phyloP scores from a whole-genome alignment of 768 basidiomycete genomes.

The Suillus placidus region DNA sequence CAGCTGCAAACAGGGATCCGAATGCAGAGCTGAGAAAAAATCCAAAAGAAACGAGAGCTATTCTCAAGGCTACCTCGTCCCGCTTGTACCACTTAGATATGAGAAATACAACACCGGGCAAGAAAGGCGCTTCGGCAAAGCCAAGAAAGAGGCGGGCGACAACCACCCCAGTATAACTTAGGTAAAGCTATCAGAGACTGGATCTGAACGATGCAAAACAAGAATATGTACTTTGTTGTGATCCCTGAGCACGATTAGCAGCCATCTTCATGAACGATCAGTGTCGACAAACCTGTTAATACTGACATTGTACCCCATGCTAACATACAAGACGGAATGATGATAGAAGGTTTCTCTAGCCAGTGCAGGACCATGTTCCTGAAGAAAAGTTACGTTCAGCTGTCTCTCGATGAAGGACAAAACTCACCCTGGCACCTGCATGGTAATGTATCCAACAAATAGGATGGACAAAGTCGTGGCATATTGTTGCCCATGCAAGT shows the following conservation, averaged over 20 bases:
- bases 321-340: slow-evolving; percentile 28
- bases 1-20: slow-evolving; percentile 47
- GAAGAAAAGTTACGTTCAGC: too few relatives aligned
- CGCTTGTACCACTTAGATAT: slow-evolving; percentile 32
- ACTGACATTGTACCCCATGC: slow-evolving; percentile 42
- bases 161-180: slow-evolving; percentile 8
- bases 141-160: slow-evolving; percentile 13
- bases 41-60: slow-evolving; percentile 39
- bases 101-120: slow-evolving; percentile 5
- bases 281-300: slow-evolving; percentile 35
- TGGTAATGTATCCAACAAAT: slow-evolving; percentile 28
- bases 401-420: neutral
- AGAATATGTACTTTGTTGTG: slow-evolving; percentile 6
- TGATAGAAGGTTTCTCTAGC: slow-evolving; percentile 32
- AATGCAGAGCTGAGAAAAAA: slow-evolving; percentile 49
- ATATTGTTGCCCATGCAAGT: slow-evolving; percentile 26
- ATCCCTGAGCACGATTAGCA: neutral
- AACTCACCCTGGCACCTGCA: slow-evolving; percentile 26
- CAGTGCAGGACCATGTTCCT: slow-evolving; percentile 37
- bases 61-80: slow-evolving; percentile 41
- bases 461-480: slow-evolving; percentile 27
- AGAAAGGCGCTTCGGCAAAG: slow-evolving; percentile 8
- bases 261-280: neutral
- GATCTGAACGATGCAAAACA: neutral
- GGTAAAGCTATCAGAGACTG: neutral